Evolutionary conservation across 2,329 filamentous ascomycete species (phyloP).

Genomic region (Colletotrichum sp.): DNA sequence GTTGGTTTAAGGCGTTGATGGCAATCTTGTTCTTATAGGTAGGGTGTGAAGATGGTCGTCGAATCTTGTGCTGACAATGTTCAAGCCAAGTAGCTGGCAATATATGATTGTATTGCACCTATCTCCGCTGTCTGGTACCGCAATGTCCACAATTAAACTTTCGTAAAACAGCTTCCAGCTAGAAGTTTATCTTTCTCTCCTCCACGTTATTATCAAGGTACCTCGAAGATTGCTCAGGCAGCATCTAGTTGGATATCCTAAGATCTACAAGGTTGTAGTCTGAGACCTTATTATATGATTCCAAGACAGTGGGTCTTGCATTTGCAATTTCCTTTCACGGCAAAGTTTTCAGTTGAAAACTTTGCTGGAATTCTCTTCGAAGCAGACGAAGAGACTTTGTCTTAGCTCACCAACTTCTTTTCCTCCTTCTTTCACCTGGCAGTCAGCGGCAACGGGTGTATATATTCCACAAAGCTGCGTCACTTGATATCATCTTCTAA

Average conservation of each 20-base stretch:
- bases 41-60: not conserved
- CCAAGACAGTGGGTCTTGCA: too few species aligned
- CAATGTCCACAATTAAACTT: not conserved
- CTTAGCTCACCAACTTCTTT: not conserved
- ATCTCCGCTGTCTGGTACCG: not conserved
- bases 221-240: not conserved
- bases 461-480: not conserved
- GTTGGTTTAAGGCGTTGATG: fast-evolving
- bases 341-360: not conserved
- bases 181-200: not conserved
- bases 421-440: not conserved
- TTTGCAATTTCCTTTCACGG: fast-evolving
- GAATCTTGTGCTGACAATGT: not conserved
- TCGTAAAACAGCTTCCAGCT: too few species aligned
- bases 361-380: not conserved
- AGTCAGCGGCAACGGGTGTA: not conserved
- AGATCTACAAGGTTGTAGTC: too few species aligned
- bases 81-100: not conserved
- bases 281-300: too few species aligned
- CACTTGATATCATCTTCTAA: fast-evolving
- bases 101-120: fast-evolving
- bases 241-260: not conserved
- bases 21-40: fast-evolving
- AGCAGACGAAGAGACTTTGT: not conserved
- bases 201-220: not conserved